Evolutionary conservation across 306 rosid species (phyloP), one percentile per base, ranked within the genome.

Genomic region (Pterocarpus santalinus): DNA sequence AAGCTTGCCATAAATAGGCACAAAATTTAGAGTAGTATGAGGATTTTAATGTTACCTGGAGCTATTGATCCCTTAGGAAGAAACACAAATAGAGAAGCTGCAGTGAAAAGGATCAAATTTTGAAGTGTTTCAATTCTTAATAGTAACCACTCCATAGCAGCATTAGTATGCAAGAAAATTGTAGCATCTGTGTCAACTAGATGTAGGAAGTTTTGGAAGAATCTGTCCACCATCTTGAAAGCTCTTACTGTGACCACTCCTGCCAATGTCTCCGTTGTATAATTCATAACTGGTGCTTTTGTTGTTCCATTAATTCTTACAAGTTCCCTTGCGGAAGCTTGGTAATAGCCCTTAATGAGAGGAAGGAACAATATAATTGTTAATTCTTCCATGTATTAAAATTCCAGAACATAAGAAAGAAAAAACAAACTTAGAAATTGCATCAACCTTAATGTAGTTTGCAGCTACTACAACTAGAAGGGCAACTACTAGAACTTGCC

Each of bases 271-370:
- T 91, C 94, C 0, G 91, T 30, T 49, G 90, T 82, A 85, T 32
- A 89, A 77, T 89, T 90, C 87, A 90, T 81, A 2, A 90, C 77
- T n/a, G 91, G 97, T 75, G 97, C 94, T 84, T 94, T 94, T 55
- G 97, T 86, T 16, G 92, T 91, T 84, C 98, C 95, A 81, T 94
- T 91, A n/a, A 94, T 94, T 46, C 98, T 86, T 62, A 90, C 66
- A 62, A 91, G 83, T 81, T 94, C 98, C 71, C 91, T 87, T 8
- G 90, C 88, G 36, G 91, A 75, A 65, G 97, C 86, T 86, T 72
- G 91, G 84, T 92, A 92, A 38, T 91, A 92, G 0, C 81, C 87
- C 97, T 90, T 72, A 41, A 5, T 4, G 4, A 36, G 5, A 28
- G 8, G 2, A 44, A 33, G n/a, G 52, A 72, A 65, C 4, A 22